Percentiles rank a stretch among this genome's conserved stretches.
phyloP scores from a whole-genome alignment of 257 asterid genomes.

The Fraxinus cuspidata region DNA sequence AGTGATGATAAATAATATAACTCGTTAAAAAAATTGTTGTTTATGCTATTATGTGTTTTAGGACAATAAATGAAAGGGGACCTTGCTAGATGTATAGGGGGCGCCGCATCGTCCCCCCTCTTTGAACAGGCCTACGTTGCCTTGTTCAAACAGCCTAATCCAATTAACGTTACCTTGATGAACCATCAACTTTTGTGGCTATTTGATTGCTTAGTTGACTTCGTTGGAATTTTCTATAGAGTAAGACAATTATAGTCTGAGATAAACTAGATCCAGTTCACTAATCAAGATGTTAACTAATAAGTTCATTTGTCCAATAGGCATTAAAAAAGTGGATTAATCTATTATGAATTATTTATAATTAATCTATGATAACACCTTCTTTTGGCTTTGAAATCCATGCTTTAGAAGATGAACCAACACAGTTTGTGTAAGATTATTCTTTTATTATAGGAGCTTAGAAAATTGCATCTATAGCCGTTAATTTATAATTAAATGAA shows the following conservation, averaged over 20 bases:
- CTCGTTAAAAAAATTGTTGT: no score
- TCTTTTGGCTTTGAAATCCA: not conserved
- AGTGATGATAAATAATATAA: no score
- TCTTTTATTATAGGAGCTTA: not conserved
- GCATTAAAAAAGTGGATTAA: not conserved
- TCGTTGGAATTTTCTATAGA: not conserved
- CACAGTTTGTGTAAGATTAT: not conserved
- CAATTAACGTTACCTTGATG: not conserved
- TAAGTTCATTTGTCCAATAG: not conserved
- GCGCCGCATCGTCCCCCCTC: no score
- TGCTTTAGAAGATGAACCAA: conserved; percentile 12
- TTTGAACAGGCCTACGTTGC: no score
- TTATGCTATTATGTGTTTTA: no score
- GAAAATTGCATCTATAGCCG: not conserved
- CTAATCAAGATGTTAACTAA: not conserved
- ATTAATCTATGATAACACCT: not conserved
- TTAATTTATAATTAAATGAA: no score
- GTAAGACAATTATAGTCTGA: not conserved
- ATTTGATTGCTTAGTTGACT: not conserved
- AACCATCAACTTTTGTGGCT: not conserved
- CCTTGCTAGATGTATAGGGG: no score
- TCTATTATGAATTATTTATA: not conserved
- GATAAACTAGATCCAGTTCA: not conserved
- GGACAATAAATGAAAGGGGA: no score
- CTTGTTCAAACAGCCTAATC: no score